Evolutionary conservation across 768 basidiomycete genomes (phyloP).

Genomic region (Mycena kentingensis): DNA sequence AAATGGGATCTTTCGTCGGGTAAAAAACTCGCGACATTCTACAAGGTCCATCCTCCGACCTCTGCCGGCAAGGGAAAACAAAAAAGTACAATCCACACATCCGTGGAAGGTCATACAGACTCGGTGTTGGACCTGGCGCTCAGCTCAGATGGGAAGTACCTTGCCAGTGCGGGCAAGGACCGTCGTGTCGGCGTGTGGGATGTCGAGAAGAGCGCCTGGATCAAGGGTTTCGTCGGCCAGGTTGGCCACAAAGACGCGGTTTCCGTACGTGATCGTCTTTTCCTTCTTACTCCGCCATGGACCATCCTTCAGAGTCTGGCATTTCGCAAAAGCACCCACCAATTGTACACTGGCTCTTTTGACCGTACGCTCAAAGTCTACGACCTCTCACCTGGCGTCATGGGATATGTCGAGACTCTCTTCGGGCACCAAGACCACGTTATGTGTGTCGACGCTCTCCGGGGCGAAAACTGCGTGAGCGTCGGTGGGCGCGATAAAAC

Average conservation of each 20-base stretch:
- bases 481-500: constrained; percentile 92
- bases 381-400: constrained; percentile 65
- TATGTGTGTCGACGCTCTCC: constrained; percentile 74
- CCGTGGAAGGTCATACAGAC: constrained; percentile 78
- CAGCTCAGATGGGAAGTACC: constrained; percentile 79
- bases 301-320: constrained; percentile 52
- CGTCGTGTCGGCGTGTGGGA: constrained; percentile 87
- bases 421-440: constrained; percentile 96
- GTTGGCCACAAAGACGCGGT: constrained; percentile 57
- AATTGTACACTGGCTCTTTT: constrained; percentile 76
- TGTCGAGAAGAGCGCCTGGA: constrained; percentile 70
- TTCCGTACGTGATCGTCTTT: constrained; percentile 31
- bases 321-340: constrained; percentile 76
- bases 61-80: constrained; percentile 55
- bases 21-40: constrained; percentile 56
- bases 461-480: constrained; percentile 82
- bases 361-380: constrained; percentile 92
- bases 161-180: constrained; percentile 89
- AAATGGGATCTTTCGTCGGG: constrained; percentile 80
- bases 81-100: constrained; percentile 48
- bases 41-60: constrained; percentile 53
- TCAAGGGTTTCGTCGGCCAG: constrained; percentile 79
- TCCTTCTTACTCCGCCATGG: constrained; percentile 1
- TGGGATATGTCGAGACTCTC: constrained; percentile 94
- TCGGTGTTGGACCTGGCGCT: constrained; percentile 84